Conservation (phyloP, 2,329 filamentous ascomycete species). For the Colletotrichum melonis region DNA sequence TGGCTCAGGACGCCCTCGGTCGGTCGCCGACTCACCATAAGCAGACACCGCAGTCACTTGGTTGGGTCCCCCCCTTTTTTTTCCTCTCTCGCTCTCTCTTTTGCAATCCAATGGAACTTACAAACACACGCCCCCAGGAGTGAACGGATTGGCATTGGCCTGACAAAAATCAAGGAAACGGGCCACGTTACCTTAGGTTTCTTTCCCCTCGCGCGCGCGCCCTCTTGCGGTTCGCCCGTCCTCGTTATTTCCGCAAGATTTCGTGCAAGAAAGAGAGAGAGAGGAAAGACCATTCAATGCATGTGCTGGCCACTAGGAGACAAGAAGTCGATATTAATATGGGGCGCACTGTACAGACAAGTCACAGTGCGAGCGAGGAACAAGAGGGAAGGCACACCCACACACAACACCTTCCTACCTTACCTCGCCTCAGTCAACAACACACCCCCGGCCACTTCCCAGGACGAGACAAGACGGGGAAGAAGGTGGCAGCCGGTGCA, state of each 20-base stretch:
- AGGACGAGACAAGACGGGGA: neutral
- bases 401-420: neutral
- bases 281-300: slow-evolving; percentile 21
- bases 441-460: neutral
- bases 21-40: neutral
- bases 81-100: too few relatives aligned
- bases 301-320: slow-evolving; percentile 27
- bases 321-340: neutral
- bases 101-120: neutral
- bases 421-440: too few relatives aligned
- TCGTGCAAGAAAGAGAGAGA: slow-evolving; percentile 5
- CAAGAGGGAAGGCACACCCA: neutral
- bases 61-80: too few relatives aligned
- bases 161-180: slow-evolving; percentile 30
- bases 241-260: slow-evolving; percentile 31
- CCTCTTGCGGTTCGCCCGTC: neutral
- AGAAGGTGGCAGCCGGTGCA: neutral
- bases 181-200: slow-evolving; percentile 17
- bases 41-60: neutral
- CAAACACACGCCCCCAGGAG: slow-evolving; percentile 5
- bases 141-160: slow-evolving; percentile 13
- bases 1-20: slow-evolving; percentile 1
- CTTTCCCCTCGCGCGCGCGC: slow-evolving; percentile 4
- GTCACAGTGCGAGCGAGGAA: slow-evolving; percentile 3
- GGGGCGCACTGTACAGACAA: slow-evolving; percentile 4